Conservation (phyloP, 2,329 filamentous ascomycete genomes). For the Trichoderma atrobrunneum region DNA sequence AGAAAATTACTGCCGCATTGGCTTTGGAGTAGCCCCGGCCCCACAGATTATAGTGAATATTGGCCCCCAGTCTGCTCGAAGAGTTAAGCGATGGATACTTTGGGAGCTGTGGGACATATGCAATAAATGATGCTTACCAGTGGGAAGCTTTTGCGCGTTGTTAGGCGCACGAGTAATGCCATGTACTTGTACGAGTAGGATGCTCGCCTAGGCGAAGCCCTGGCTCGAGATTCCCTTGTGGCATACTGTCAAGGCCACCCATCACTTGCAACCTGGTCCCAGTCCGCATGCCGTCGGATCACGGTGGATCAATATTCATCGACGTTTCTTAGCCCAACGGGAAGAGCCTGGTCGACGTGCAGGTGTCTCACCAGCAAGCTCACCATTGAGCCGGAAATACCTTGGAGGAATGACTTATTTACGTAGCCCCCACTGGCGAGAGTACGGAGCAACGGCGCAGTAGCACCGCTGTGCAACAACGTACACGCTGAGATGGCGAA, state of each 20-base stretch:
- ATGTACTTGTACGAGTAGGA: neutral
- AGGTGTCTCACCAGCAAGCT: conserved; percentile 15
- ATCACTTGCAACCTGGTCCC: neutral
- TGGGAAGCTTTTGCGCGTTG: neutral
- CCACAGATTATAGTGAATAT: conserved; percentile 10
- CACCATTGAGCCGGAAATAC: conserved; percentile 19
- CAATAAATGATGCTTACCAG: neutral
- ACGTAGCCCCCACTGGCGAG: conserved; percentile 5
- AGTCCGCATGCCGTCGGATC: conserved; percentile 18
- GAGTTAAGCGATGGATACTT: conserved; percentile 10
- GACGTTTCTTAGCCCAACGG: conserved; percentile 4
- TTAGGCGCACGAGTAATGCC: conserved; percentile 11
- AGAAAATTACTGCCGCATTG: conserved; percentile 1
- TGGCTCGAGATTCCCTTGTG: neutral
- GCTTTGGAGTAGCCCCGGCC: neutral
- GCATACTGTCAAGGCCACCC: neutral
- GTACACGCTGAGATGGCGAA: neutral
- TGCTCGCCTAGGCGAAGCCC: conserved; percentile 7
- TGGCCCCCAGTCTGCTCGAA: neutral
- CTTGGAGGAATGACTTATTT: conserved; percentile 2
- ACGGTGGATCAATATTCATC: conserved; percentile 14
- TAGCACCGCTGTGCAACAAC: neutral
- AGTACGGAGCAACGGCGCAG: neutral
- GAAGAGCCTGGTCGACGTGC: conserved; percentile 10
- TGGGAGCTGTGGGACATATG: conserved; percentile 4